These are phyloP conservation scores for Corchorus capsularis DNA, from an alignment of 345 rosid species.

Conservation along the genomic window DNA sequence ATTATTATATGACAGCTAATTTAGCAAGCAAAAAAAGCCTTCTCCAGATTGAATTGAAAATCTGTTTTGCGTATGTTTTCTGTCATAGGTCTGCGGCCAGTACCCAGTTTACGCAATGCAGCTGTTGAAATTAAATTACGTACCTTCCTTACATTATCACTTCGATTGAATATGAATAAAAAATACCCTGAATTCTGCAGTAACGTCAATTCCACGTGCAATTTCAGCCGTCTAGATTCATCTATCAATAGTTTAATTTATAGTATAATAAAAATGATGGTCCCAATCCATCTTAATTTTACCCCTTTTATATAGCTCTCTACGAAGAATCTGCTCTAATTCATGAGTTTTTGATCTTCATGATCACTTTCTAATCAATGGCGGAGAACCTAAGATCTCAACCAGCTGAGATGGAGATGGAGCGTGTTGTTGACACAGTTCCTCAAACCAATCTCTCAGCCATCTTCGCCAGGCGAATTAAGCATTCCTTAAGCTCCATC, in stretches of 20 bases:
- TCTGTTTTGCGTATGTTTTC: background rate
- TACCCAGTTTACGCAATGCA: constrained; percentile 1
- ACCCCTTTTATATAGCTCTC: background rate
- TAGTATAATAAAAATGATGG: too few species aligned
- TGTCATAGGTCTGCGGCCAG: background rate
- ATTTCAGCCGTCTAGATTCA: background rate
- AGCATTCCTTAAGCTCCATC: constrained; percentile 24
- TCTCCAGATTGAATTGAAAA: background rate
- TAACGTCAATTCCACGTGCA: background rate
- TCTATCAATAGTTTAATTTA: background rate
- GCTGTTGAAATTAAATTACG: background rate
- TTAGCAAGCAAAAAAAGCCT: background rate
- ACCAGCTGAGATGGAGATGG: constrained; percentile 10
- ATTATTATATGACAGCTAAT: background rate
- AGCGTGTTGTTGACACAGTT: background rate
- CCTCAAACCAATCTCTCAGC: background rate
- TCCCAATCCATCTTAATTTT: background rate
- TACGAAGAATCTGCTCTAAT: constrained; percentile 3
- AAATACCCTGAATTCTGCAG: background rate
- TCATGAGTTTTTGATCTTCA: background rate
- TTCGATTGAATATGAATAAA: background rate
- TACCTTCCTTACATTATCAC: background rate
- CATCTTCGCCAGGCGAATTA: background rate
- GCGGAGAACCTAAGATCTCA: background rate
- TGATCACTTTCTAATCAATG: constrained; percentile 7